Conservation (phyloP, 2,329 filamentous ascomycete genomes). For the Cladophialophora chaetospira region DNA sequence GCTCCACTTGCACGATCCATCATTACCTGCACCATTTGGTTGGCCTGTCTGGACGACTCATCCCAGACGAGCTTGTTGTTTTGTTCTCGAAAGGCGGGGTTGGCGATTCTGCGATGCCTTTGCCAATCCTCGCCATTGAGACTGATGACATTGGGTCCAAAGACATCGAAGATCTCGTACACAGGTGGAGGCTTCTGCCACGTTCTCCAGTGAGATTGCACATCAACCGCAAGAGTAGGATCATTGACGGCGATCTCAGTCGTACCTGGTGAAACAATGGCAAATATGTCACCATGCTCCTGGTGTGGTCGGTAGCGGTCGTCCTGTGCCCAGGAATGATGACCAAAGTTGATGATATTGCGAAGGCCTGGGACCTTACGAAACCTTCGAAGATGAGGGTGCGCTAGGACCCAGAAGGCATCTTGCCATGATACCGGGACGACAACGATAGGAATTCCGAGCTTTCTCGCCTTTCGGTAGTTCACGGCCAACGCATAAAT, state of each 20-base stretch:
- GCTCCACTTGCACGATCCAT: not conserved
- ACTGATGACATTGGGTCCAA: conserved; percentile 22
- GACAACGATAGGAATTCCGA: conserved; percentile 24
- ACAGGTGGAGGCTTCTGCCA: conserved; percentile 21
- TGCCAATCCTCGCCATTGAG: conserved; percentile 41
- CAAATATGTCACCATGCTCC: conserved; percentile 20
- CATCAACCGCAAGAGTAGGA: conserved; percentile 10
- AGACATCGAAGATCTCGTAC: conserved; percentile 26
- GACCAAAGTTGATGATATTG: conserved; percentile 8
- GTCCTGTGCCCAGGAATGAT: conserved; percentile 21
- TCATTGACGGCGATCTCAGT: conserved; percentile 28
- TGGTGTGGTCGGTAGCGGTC: conserved; percentile 12
- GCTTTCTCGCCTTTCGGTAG: conserved; percentile 22
- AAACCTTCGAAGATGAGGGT: conserved; percentile 8
- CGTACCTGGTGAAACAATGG: conserved; percentile 13
- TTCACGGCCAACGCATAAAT: conserved; percentile 18
- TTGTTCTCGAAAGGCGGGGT: conserved; percentile 48
- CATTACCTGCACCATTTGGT: conserved; percentile 35
- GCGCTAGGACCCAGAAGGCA: conserved; percentile 15
- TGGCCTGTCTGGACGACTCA: conserved; percentile 39
- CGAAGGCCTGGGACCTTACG: conserved; percentile 9
- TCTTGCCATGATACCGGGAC: conserved; percentile 24
- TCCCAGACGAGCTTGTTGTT: conserved; percentile 45
- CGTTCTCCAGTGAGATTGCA: conserved; percentile 20
- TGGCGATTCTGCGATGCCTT: conserved; percentile 48